A percentile compares a stretch with the other conserved stretches of the same genome.
Conservation (phyloP, 1,139 yeast species). For the Suhomyces atakaporum region DNA sequence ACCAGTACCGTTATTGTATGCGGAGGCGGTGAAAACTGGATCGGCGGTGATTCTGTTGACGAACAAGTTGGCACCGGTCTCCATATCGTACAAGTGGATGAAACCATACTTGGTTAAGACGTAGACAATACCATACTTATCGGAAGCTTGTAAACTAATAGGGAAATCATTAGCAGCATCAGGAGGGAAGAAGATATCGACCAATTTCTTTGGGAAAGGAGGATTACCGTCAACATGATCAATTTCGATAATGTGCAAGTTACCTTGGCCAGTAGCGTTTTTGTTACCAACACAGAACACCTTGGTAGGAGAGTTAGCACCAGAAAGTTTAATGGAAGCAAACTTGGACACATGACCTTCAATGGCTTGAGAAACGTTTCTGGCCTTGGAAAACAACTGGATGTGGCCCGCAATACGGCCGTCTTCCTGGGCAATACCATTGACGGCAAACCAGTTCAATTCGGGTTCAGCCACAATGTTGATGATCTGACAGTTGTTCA, state of each 20-base stretch:
- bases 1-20: slow-evolving; percentile 76
- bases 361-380: slow-evolving; percentile 93
- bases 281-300: slow-evolving; percentile 90
- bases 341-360: slow-evolving; percentile 97
- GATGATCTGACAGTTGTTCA: slow-evolving; percentile 85
- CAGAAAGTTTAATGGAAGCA: slow-evolving; percentile 72
- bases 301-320: slow-evolving; percentile 76
- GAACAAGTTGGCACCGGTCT: slow-evolving; percentile 87
- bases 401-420: slow-evolving; percentile 96
- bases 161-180: slow-evolving; percentile 98
- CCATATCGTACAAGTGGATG: slow-evolving; percentile 93
- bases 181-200: slow-evolving; percentile 94
- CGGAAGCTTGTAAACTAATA: slow-evolving; percentile 83
- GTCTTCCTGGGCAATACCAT: slow-evolving; percentile 93
- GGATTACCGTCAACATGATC: slow-evolving; percentile 91
- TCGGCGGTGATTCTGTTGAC: slow-evolving; percentile 97
- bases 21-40: slow-evolving; percentile 88
- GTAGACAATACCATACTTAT: slow-evolving; percentile 83
- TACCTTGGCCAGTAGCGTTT: slow-evolving; percentile 81
- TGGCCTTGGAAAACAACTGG: slow-evolving; percentile 83
- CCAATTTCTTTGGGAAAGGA: slow-evolving; percentile 83
- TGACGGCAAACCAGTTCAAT: slow-evolving; percentile 91
- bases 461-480: slow-evolving; percentile 82
- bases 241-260: slow-evolving; percentile 90
- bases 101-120: slow-evolving; percentile 94